phyloP scores from a whole-genome alignment of 257 asterid species.

The Solanum arcanum region DNA sequence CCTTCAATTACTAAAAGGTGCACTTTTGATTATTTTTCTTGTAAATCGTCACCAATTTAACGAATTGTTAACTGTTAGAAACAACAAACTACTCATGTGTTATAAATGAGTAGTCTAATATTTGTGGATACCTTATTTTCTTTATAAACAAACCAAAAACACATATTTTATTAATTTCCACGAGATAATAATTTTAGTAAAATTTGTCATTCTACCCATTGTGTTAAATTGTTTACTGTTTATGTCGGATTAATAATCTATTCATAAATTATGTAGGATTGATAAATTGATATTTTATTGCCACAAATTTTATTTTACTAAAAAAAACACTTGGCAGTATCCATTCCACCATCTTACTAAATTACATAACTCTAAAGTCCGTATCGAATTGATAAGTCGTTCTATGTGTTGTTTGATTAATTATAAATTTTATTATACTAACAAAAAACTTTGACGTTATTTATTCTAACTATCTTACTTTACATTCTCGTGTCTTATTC shows the following conservation, averaged over 20 bases:
- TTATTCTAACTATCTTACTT: background rate
- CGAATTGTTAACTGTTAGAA: background rate
- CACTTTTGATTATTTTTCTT: background rate
- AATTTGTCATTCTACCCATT: background rate
- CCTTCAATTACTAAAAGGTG: background rate
- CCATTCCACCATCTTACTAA: background rate
- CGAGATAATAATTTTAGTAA: background rate
- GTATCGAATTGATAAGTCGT: too few relatives aligned
- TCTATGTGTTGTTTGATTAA: background rate
- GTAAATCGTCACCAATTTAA: background rate
- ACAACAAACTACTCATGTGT: background rate
- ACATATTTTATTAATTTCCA: background rate
- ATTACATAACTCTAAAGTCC: background rate
- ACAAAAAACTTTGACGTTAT: too few relatives aligned
- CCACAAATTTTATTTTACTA: background rate
- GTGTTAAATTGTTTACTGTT: background rate
- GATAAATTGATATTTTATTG: background rate
- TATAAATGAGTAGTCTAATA: background rate
- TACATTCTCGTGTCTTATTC: background rate
- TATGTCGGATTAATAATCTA: background rate
- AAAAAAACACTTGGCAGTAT: background rate
- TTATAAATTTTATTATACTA: too few relatives aligned
- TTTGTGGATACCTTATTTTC: background rate
- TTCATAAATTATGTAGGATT: background rate
- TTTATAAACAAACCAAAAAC: background rate